phyloP scores from a whole-genome alignment of 192 early-diverging fungal genomes.

The Physocladia obscura region DNA sequence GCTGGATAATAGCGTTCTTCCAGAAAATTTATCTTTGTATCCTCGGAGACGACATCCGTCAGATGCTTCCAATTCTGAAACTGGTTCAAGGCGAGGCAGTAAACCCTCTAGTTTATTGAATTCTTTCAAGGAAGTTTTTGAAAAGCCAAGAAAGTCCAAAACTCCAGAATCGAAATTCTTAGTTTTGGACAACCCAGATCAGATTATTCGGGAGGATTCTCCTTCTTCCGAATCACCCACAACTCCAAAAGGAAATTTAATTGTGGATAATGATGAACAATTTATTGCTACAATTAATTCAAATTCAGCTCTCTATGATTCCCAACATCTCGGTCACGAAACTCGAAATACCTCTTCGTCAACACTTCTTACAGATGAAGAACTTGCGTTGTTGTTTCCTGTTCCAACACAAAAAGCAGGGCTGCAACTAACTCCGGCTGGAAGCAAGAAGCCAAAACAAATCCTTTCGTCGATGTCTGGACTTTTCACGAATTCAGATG shows the following conservation, averaged over 20 bases:
- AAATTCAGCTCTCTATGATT: background rate
- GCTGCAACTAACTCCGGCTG: background rate
- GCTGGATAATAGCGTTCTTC: background rate
- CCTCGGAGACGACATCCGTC: background rate
- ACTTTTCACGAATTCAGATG: conserved; percentile 1
- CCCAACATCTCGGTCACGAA: background rate
- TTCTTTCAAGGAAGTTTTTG: background rate
- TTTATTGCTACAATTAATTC: background rate
- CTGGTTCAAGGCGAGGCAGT: background rate
- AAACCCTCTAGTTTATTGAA: background rate
- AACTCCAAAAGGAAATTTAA: background rate
- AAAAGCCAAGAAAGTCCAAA: background rate
- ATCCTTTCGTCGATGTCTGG: background rate
- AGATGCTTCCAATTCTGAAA: background rate
- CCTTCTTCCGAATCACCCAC: background rate
- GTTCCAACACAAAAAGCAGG: background rate
- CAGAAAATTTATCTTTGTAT: no score
- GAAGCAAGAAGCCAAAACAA: background rate
- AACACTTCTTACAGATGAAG: background rate
- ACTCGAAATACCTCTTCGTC: background rate
- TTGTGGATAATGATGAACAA: background rate
- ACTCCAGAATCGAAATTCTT: no score
- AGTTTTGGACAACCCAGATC: no score
- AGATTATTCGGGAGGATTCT: no score
- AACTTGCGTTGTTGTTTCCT: background rate